These are phyloP conservation scores for Claviceps humidiphila DNA, from an alignment of 2,329 filamentous ascomycete genomes.

Conservation along the genomic window DNA sequence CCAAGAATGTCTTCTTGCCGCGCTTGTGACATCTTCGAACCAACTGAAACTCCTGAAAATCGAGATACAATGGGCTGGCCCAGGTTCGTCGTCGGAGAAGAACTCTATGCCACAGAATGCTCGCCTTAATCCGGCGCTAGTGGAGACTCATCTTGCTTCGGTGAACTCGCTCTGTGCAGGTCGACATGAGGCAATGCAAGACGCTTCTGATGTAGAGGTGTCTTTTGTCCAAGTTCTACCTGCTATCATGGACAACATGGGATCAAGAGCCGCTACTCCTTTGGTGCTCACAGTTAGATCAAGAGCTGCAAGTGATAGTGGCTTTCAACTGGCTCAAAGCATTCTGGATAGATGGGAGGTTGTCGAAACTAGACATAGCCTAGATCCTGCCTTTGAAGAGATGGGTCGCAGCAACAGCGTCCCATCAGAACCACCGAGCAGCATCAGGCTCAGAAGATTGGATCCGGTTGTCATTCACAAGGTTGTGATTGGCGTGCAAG, in stretches of 20 bases:
- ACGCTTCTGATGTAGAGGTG: slow-evolving; percentile 45
- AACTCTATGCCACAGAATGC: slow-evolving; percentile 32
- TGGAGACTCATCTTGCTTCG: slow-evolving; percentile 41
- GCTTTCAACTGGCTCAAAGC: slow-evolving; percentile 55
- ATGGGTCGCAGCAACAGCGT: slow-evolving; percentile 50
- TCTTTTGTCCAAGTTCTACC: slow-evolving; percentile 66
- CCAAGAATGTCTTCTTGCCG: slow-evolving; percentile 43
- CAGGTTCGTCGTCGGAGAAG: slow-evolving; percentile 38
- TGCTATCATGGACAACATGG: slow-evolving; percentile 44
- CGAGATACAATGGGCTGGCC: slow-evolving; percentile 58
- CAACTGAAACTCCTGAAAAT: slow-evolving; percentile 65
- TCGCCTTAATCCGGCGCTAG: slow-evolving; percentile 37
- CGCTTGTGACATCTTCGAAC: slow-evolving; percentile 54
- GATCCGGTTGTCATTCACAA: slow-evolving; percentile 60
- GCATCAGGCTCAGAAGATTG: slow-evolving; percentile 43
- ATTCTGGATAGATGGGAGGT: slow-evolving; percentile 77
- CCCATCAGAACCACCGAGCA: slow-evolving; percentile 19
- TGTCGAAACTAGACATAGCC: slow-evolving; percentile 48
- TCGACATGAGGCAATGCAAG: slow-evolving; percentile 26
- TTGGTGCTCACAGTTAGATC: slow-evolving; percentile 65
- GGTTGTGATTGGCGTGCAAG: slow-evolving; percentile 53
- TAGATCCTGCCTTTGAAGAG: slow-evolving; percentile 69
- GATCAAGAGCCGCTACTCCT: slow-evolving; percentile 41
- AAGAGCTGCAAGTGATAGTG: slow-evolving; percentile 35
- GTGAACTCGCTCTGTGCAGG: slow-evolving; percentile 44